These are phyloP conservation scores for Nephelium lappaceum DNA, from an alignment of 345 rosid species.

Conservation along the genomic window DNA sequence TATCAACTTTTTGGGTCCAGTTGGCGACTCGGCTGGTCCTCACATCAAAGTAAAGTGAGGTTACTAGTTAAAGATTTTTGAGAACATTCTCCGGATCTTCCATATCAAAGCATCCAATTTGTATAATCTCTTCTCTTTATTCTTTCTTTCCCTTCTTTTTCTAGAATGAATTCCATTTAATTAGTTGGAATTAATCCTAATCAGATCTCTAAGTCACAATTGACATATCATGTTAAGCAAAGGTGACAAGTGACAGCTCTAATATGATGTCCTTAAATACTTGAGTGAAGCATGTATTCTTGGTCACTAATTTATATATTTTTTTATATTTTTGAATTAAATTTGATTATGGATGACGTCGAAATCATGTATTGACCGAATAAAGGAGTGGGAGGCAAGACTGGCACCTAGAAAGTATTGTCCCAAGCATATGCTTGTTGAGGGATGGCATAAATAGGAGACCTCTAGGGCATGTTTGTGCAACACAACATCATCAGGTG, in stretches of 20 bases:
- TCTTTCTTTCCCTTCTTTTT: not conserved
- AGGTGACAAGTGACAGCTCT: too few relatives aligned
- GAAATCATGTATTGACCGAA: slow-evolving; percentile 11
- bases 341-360: not conserved
- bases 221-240: too few relatives aligned
- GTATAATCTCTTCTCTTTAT: not conserved
- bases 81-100: slow-evolving; percentile 39
- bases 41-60: not conserved
- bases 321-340: not conserved
- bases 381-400: not conserved
- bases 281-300: not conserved
- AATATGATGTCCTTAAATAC: too few relatives aligned
- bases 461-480: not conserved
- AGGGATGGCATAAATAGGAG: slow-evolving; percentile 29
- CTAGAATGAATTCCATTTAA: not conserved
- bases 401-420: slow-evolving; percentile 27
- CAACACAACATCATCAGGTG: slow-evolving; percentile 19
- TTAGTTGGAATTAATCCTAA: not conserved
- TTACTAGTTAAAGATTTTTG: not conserved
- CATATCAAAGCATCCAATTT: slow-evolving; percentile 12
- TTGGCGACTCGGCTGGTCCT: slow-evolving; percentile 9
- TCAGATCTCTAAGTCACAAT: not conserved
- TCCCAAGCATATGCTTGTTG: slow-evolving; percentile 41
- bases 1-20: slow-evolving; percentile 15
- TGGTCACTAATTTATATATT: not conserved